Percentiles rank a stretch among this genome's conserved stretches.
These are phyloP conservation scores for Ophiostoma novo-ulmi DNA, from an alignment of 2,329 filamentous ascomycete genomes.

Conservation along the genomic window DNA sequence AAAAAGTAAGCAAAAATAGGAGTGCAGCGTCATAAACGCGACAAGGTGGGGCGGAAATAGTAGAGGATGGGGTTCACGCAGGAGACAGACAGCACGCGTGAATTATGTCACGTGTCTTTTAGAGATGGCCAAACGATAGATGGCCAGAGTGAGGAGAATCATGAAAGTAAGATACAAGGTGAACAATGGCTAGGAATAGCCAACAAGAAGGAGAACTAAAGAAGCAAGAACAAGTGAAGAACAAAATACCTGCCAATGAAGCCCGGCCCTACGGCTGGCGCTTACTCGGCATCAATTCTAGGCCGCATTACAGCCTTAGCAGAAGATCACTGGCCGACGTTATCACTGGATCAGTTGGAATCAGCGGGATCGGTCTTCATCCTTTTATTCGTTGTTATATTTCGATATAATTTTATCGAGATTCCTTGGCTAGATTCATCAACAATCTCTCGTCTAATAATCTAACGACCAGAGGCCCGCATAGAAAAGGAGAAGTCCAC, in stretches of 20 bases:
- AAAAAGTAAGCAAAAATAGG: not conserved
- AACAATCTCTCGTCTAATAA: not conserved
- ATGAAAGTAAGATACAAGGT: too few species aligned
- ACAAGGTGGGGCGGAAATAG: constrained; percentile 1
- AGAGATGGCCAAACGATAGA: not conserved
- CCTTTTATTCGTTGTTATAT: not conserved
- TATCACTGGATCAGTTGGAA: not conserved
- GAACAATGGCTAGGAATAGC: too few species aligned
- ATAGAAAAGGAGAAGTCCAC: constrained; percentile 6
- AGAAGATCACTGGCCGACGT: not conserved
- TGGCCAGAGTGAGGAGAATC: too few species aligned
- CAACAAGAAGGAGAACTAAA: too few species aligned
- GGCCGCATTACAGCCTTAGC: not conserved
- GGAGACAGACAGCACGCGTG: not conserved
- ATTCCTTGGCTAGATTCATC: not conserved
- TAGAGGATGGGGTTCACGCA: not conserved
- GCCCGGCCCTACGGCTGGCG: not conserved
- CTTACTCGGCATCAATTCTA: not conserved
- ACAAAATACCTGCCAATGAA: not conserved
- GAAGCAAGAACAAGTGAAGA: too few species aligned
- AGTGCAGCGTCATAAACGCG: constrained; percentile 5
- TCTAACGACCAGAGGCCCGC: not conserved
- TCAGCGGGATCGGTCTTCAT: not conserved
- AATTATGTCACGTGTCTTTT: not conserved
- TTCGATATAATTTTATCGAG: not conserved